Evolutionary conservation across 148 eudicot species (phyloP).

Genomic region (Polygonum maritimum): DNA sequence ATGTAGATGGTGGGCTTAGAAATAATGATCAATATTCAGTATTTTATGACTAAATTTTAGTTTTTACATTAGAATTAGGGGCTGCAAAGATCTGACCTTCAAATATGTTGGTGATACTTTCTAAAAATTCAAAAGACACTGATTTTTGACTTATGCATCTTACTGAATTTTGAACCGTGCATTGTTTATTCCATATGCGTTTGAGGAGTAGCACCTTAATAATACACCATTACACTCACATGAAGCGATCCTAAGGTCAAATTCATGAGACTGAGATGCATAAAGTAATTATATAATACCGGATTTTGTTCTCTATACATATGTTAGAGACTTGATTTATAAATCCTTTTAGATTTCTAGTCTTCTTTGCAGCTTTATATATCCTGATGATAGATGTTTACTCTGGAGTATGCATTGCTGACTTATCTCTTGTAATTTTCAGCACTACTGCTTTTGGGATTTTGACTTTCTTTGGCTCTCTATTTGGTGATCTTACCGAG

Average conservation of each 20-base stretch:
- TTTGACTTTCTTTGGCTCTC: conserved; percentile 85
- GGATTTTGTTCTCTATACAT: not conserved
- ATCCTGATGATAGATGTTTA: not conserved
- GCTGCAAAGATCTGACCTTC: not conserved
- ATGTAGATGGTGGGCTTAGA: not conserved
- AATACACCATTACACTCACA: not conserved
- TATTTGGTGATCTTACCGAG: conserved; percentile 89
- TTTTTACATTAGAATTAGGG: not conserved
- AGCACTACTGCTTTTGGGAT: conserved; percentile 76
- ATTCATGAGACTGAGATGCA: not conserved
- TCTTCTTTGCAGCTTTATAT: not conserved
- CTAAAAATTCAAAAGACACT: not conserved
- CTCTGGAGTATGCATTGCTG: conserved; percentile 7
- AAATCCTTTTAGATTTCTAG: not conserved
- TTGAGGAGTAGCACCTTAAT: not conserved
- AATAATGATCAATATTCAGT: not conserved
- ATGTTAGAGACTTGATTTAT: not conserved
- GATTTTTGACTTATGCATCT: not conserved
- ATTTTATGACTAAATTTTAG: not conserved
- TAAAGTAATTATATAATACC: not conserved
- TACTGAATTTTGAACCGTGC: not conserved
- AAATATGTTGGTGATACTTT: not conserved
- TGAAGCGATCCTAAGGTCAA: not conserved
- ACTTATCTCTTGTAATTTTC: conserved; percentile 19
- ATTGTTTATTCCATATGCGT: not conserved